Base-by-base conservation (phyloP, 495 filamentous ascomycete species). In the Hypoxylon rickii region DNA sequence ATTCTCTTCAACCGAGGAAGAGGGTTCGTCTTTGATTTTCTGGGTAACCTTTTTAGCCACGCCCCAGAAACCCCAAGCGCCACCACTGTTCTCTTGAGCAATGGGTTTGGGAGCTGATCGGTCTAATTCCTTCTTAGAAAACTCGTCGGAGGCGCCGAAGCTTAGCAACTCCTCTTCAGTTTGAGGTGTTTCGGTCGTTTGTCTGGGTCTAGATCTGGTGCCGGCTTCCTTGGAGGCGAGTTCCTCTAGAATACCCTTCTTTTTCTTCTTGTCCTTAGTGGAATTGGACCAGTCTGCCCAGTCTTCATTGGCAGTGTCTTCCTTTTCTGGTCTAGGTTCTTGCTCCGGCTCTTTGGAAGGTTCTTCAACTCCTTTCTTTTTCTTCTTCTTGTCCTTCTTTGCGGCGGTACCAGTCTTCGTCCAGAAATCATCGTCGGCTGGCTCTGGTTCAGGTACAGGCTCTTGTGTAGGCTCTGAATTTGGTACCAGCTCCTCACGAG, bases 51-150 rank as follows among this genome's bases (percentile, higher is more conserved):
- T 63, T 24, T 65, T 70, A 12, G 62, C 63, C 7, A 68, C 70
- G 21, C 69, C 70, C 69, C 69, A 73, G 58, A 74, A 72, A 41
- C 61, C 63, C 61, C 70, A 71, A 31, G 66, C 64, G 34, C 59
- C 64, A 18, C 51, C 36, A 36, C 26, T 52, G 20, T 52, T 38
- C 36, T 74, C 67, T 34, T 66, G 62, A 18, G 62, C 52, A 45
- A 10, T 8, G 13, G 48, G 40, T 17, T 55, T 38, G 1, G 56
- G 33, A 3, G 36, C 22, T 26, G 36, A 34, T 21, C 42, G 38
- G 21, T 51, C 37, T 6, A 17, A 32, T 19, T 20, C 40, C 46
- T 57, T 55, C n/a, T 61, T 40, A 2, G 19, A 17, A 26, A 39
- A 17, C 21, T 57, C 62, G 1, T 67, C 62, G 31, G 39, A 19